Percentiles rank a stretch among this genome's conserved stretches.
Conservation (phyloP, 2,329 filamentous ascomycete genomes). For the Pseudopithomyces maydicus region DNA sequence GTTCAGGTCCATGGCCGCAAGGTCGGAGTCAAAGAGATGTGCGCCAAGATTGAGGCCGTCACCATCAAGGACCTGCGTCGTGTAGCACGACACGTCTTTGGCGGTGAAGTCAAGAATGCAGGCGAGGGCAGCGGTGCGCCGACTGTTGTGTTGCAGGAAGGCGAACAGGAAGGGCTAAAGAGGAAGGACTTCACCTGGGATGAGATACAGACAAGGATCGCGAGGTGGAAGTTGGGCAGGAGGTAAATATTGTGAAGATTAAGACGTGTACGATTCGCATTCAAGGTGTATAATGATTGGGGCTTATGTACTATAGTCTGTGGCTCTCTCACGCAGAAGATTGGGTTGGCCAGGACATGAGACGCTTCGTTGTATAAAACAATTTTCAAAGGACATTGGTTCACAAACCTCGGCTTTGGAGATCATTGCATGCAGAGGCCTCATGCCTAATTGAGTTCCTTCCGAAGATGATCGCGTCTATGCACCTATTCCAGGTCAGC, state of each 20-base stretch:
- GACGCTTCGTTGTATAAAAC: neutral
- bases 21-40: slow-evolving; percentile 93
- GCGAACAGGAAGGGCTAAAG: slow-evolving; percentile 72
- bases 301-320: slow-evolving; percentile 1
- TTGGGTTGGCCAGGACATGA: neutral
- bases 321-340: neutral
- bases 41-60: slow-evolving; percentile 78
- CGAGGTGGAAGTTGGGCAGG: slow-evolving; percentile 79
- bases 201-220: slow-evolving; percentile 86
- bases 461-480: no score
- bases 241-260: slow-evolving; percentile 42
- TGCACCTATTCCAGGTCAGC: no score
- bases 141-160: slow-evolving; percentile 93
- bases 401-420: no score
- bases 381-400: no score
- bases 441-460: no score
- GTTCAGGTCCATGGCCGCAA: slow-evolving; percentile 97
- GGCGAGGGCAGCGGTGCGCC: slow-evolving; percentile 84
- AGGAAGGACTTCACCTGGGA: slow-evolving; percentile 78
- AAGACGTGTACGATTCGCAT: slow-evolving; percentile 4
- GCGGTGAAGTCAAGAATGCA: slow-evolving; percentile 74
- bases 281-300: slow-evolving; percentile 2
- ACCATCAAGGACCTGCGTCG: slow-evolving; percentile 80
- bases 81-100: slow-evolving; percentile 79
- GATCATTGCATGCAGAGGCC: no score